phyloP scores from a whole-genome alignment of 2,329 filamentous ascomycete species.

The Fusarium protoensiforme region DNA sequence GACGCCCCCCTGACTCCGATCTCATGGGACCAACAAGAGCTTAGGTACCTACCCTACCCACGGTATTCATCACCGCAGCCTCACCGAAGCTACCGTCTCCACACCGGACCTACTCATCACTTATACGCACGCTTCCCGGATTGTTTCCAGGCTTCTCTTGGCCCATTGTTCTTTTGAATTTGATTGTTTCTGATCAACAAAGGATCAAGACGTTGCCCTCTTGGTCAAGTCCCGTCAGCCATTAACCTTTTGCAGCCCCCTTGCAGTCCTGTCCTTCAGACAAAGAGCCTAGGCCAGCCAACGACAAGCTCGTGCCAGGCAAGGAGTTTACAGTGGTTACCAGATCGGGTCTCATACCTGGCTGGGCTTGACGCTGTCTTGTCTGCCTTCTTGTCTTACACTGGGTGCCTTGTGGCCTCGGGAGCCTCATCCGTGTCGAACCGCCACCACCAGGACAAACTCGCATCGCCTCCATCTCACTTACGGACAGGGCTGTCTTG shows the following conservation, averaged over 20 bases:
- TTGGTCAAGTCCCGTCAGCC: neutral
- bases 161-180: neutral
- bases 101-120: neutral
- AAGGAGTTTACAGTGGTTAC: neutral
- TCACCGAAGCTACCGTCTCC: slow-evolving; percentile 9
- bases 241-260: neutral
- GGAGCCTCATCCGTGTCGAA: slow-evolving; percentile 17
- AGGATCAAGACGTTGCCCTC: neutral
- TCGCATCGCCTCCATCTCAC: slow-evolving; percentile 17
- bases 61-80: slow-evolving; percentile 13
- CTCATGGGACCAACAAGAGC: neutral
- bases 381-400: slow-evolving; percentile 19
- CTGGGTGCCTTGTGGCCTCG: slow-evolving; percentile 5
- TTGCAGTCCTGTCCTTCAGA: neutral
- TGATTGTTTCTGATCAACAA: neutral
- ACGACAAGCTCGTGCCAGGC: neutral
- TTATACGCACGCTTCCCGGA: neutral
- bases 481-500: slow-evolving; percentile 15
- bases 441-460: slow-evolving; percentile 9
- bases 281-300: neutral
- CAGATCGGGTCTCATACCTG: neutral
- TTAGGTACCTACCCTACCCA: neutral
- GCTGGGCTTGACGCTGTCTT: slow-evolving; percentile 9
- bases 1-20: slow-evolving; percentile 15
- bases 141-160: neutral